Conservation (phyloP, 495 filamentous ascomycete species). For the Acidomyces sp. region DNA sequence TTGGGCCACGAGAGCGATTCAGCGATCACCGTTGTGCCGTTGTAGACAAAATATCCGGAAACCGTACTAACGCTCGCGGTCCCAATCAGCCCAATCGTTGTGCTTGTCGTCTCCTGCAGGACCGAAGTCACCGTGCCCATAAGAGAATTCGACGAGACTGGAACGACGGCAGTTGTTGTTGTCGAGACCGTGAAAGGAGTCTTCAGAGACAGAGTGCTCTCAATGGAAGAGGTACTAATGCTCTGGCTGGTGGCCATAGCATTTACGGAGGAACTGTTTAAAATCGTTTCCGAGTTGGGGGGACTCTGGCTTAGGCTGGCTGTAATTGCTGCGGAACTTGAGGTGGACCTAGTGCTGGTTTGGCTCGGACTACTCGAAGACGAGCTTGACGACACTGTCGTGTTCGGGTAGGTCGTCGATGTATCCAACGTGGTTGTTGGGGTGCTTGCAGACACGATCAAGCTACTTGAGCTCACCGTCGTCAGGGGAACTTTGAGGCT, state of each 20-base stretch:
- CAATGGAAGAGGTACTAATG: too few relatives aligned
- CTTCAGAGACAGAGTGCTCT: too few relatives aligned
- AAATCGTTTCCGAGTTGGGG: too few relatives aligned
- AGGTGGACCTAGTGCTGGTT: background rate
- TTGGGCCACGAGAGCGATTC: background rate
- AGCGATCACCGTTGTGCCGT: conserved; percentile 7
- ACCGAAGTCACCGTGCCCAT: conserved; percentile 1
- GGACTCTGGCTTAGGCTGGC: too few relatives aligned
- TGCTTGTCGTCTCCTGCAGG: conserved; percentile 9
- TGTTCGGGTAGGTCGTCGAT: background rate
- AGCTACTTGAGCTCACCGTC: too few relatives aligned
- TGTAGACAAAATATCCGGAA: conserved; percentile 12
- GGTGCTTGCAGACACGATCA: background rate
- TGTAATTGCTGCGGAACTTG: too few relatives aligned
- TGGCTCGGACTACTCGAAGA: background rate
- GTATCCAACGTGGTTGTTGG: background rate
- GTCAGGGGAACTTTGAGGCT: background rate
- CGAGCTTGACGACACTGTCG: background rate
- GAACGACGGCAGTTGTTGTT: background rate
- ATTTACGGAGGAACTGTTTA: too few relatives aligned
- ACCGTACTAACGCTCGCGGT: conserved; percentile 1
- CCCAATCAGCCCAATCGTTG: conserved; percentile 4
- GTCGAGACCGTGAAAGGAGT: conserved; percentile 4
- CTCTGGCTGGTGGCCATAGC: too few relatives aligned
- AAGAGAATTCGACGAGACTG: too few relatives aligned